Conservation (phyloP, 2,329 filamentous ascomycete genomes). For the Sporothrix luriei region DNA sequence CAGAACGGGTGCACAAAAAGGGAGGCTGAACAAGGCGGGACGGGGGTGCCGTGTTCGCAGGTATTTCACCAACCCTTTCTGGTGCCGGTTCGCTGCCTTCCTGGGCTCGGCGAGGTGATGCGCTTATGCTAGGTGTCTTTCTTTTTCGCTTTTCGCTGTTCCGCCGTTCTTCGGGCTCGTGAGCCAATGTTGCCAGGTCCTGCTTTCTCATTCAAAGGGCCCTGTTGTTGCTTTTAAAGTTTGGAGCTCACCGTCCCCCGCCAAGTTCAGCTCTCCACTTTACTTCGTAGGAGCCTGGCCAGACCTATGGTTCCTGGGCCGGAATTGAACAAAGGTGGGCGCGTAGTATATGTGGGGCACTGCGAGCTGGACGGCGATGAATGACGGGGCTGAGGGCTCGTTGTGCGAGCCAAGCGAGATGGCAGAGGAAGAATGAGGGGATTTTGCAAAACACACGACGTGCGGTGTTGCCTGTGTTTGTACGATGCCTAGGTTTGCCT, state of each 20-base stretch:
- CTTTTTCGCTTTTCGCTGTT: not conserved
- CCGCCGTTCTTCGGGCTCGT: not conserved
- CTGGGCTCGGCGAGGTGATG: not conserved
- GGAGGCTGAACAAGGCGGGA: not conserved
- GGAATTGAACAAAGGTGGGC: not conserved
- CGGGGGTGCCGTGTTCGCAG: constrained; percentile 11
- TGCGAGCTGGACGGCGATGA: not conserved
- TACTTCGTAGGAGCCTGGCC: not conserved
- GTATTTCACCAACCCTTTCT: not conserved
- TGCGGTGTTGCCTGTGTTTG: not conserved
- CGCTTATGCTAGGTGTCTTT: not conserved
- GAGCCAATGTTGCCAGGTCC: not conserved
- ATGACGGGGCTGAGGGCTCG: constrained; percentile 2
- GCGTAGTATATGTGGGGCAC: not conserved
- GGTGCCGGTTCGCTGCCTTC: not conserved
- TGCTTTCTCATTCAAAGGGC: not conserved
- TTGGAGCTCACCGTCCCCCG: constrained; percentile 17
- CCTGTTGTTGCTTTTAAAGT: constrained; percentile 6
- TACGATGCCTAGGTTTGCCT: not conserved
- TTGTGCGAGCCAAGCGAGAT: not conserved
- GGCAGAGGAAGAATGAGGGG: not conserved
- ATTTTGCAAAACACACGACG: not conserved
- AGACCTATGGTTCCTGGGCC: constrained; percentile 4
- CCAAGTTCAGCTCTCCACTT: constrained; percentile 3
- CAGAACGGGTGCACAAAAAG: not conserved